Evolutionary conservation across 129 eudicot species (phyloP).

Genomic region (Logfia minima): DNA sequence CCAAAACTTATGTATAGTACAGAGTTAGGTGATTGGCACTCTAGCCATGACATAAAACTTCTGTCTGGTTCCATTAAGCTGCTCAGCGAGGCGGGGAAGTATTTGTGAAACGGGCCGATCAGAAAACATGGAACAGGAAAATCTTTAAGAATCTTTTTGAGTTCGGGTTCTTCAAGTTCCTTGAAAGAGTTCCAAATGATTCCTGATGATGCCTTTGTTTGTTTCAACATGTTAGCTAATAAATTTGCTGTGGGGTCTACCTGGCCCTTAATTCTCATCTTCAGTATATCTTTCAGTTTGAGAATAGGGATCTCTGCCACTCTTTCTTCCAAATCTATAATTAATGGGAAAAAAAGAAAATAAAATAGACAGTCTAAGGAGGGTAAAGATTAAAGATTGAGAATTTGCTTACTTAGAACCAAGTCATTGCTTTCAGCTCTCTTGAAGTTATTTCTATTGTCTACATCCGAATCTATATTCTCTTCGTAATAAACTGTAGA

Average conservation of each 20-base stretch:
- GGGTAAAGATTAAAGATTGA: neutral
- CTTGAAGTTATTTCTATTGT: too few relatives aligned
- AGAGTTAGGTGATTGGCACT: slow-evolving; percentile 32
- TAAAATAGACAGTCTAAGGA: neutral
- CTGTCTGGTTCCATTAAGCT: slow-evolving; percentile 38
- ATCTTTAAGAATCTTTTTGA: slow-evolving; percentile 15
- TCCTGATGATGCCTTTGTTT: slow-evolving; percentile 37
- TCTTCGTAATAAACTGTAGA: slow-evolving; percentile 24
- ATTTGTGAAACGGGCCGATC: slow-evolving; percentile 39
- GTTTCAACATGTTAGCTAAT: slow-evolving; percentile 29
- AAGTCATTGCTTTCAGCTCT: too few relatives aligned
- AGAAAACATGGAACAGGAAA: slow-evolving; percentile 15
- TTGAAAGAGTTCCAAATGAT: slow-evolving; percentile 43
- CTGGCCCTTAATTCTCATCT: slow-evolving; percentile 20
- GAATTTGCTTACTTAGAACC: neutral
- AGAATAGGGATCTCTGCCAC: slow-evolving; percentile 22
- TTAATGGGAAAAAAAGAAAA: neutral
- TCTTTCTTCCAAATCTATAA: slow-evolving; percentile 20
- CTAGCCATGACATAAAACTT: slow-evolving; percentile 43
- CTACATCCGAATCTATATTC: neutral
- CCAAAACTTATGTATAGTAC: slow-evolving; percentile 47
- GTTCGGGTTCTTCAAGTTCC: slow-evolving; percentile 40
- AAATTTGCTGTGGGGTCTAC: slow-evolving; percentile 8
- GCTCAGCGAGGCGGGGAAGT: slow-evolving; percentile 32
- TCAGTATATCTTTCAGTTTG: slow-evolving; percentile 28